Evolutionary conservation across 805 yeast species (phyloP).

Genomic region (Ogataea philodendri): DNA sequence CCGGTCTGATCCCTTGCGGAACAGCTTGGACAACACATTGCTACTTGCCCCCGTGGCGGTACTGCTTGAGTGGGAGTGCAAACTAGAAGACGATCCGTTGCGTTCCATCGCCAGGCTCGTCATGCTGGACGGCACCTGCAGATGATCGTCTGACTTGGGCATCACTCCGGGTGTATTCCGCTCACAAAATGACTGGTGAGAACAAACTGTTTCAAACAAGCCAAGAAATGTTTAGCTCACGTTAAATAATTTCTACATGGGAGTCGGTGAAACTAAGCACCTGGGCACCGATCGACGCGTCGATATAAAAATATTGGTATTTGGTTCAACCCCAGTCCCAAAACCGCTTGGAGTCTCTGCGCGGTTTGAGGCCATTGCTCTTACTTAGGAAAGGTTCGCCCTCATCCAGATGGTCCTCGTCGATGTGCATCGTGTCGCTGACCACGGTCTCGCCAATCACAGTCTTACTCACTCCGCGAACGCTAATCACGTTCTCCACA

Average conservation of each 20-base stretch:
- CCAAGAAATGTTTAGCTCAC: too few species aligned
- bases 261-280: too few species aligned
- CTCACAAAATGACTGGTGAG: too few species aligned
- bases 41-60: conserved; percentile 10
- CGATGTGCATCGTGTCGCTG: conserved; percentile 31
- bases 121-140: not conserved
- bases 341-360: conserved; percentile 26
- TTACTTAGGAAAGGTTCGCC: conserved; percentile 10
- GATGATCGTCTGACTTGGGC: conserved; percentile 4
- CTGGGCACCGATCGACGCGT: conserved; percentile 10
- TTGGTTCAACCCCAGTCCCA: conserved; percentile 28
- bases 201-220: conserved; percentile 1
- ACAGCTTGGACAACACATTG: conserved; percentile 17
- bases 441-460: conserved; percentile 64
- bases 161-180: not conserved
- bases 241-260: too few species aligned
- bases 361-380: conserved; percentile 6
- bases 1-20: conserved; percentile 15
- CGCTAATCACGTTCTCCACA: conserved; percentile 77
- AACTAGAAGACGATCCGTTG: conserved; percentile 17
- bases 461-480: conserved; percentile 81
- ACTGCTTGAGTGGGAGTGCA: conserved; percentile 15
- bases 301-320: too few species aligned
- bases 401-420: conserved; percentile 14
- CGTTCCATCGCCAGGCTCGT: conserved; percentile 8